Evolutionary conservation across 768 basidiomycete species (phyloP).

Genomic region (Termitomyces sp.): DNA sequence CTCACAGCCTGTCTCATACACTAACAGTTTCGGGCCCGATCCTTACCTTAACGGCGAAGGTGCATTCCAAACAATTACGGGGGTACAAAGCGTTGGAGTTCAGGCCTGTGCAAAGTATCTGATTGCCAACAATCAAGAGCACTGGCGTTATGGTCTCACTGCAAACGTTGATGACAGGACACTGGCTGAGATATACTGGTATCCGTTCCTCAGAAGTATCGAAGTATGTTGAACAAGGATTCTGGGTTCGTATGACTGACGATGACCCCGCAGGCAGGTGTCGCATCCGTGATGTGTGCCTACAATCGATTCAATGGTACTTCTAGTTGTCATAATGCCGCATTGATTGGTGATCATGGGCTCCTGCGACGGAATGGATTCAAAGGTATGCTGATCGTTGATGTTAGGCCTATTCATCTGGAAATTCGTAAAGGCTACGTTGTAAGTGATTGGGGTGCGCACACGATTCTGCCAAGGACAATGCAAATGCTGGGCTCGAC

Average conservation of each 20-base stretch:
- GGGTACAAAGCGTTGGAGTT: conserved; percentile 54
- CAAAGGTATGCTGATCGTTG: conserved; percentile 23
- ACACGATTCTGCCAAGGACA: no score
- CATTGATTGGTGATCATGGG: conserved; percentile 35
- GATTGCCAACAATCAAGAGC: conserved; percentile 44
- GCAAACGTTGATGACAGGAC: conserved; percentile 55
- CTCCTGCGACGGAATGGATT: conserved; percentile 34
- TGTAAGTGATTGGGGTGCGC: no score
- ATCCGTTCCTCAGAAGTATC: conserved; percentile 43
- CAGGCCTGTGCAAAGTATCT: conserved; percentile 54
- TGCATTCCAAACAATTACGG: conserved; percentile 53
- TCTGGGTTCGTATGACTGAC: not conserved
- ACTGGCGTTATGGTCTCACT: conserved; percentile 43
- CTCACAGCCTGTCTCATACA: not conserved
- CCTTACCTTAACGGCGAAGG: conserved; percentile 60
- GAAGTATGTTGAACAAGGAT: conserved; percentile 24
- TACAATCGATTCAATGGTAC: no score
- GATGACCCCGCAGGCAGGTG: conserved; percentile 33
- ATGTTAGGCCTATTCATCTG: no score
- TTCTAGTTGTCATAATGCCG: conserved; percentile 58
- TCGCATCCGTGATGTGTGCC: conserved; percentile 49
- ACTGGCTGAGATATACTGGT: conserved; percentile 45
- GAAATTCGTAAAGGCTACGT: no score
- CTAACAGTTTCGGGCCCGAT: conserved; percentile 45
- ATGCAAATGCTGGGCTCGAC: no score